Conservation (phyloP, 2,329 filamentous ascomycete genomes). For the Ustilaginoidea virens region DNA sequence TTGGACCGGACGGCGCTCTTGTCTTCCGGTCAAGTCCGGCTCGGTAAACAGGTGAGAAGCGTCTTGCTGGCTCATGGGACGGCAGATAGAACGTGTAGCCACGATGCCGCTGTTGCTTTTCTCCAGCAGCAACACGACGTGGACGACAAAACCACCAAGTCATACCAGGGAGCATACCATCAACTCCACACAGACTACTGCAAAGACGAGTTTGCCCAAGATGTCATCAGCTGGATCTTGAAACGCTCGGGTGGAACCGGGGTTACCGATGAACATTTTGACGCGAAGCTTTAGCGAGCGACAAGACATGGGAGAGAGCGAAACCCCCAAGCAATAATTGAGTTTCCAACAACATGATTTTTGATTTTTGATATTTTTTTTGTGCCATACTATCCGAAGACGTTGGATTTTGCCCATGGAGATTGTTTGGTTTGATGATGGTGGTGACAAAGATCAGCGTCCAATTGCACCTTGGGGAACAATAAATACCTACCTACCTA, state of each 20-base stretch:
- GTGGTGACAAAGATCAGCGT: no score
- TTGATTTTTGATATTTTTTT: no score
- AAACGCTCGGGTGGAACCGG: constrained; percentile 14
- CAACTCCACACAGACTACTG: constrained; percentile 49
- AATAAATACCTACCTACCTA: no score
- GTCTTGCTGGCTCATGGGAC: constrained; percentile 66
- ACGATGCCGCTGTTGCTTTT: constrained; percentile 47
- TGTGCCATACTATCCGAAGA: no score
- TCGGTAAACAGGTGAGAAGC: constrained; percentile 39
- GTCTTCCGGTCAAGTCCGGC: constrained; percentile 34
- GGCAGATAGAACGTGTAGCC: constrained; percentile 54
- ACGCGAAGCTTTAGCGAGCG: constrained; percentile 21
- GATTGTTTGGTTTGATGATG: no score
- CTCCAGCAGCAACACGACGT: constrained; percentile 39
- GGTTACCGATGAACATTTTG: constrained; percentile 9
- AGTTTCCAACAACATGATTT: no score
- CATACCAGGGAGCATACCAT: constrained; percentile 68
- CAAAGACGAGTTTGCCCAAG: constrained; percentile 37
- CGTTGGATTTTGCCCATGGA: no score
- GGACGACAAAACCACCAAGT: constrained; percentile 54
- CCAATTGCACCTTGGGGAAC: no score
- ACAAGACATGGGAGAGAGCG: no score
- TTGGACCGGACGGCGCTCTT: constrained; percentile 56
- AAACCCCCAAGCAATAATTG: no score
- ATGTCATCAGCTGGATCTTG: constrained; percentile 53